Conservation (phyloP, 495 filamentous ascomycete species). For the Penicillium bovifimosum region DNA sequence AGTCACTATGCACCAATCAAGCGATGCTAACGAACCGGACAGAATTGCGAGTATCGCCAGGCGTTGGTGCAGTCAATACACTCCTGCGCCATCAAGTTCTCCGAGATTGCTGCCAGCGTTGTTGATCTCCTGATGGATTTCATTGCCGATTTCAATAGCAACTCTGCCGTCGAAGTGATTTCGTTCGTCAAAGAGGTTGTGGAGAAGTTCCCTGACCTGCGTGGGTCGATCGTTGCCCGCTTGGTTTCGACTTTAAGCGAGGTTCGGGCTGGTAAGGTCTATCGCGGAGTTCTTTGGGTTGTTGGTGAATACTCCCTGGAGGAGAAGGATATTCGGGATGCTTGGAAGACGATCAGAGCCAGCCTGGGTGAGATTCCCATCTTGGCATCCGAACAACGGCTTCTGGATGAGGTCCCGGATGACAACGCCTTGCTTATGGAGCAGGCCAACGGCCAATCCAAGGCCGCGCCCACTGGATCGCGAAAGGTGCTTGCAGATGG, state of each 20-base stretch:
- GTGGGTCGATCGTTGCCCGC: conserved; percentile 77
- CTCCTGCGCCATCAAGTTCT: conserved; percentile 97
- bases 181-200: conserved; percentile 99
- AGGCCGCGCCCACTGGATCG: conserved; percentile 74
- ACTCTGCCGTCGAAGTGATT: conserved; percentile 95
- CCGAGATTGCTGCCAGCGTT: conserved; percentile 93
- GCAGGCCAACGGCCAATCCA: conserved; percentile 77
- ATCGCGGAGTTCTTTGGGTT: conserved; percentile 94
- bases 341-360: conserved; percentile 92
- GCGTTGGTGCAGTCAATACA: conserved; percentile 96
- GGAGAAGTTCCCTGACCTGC: conserved; percentile 91
- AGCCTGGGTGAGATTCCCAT: conserved; percentile 98
- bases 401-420: conserved; percentile 76
- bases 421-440: conserved; percentile 59
- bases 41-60: conserved; percentile 94
- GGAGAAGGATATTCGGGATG: conserved; percentile 88
- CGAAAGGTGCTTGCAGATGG: conserved; percentile 92
- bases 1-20: background rate
- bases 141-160: conserved; percentile 96
- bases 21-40: conserved; percentile 18
- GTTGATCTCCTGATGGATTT: conserved; percentile 99
- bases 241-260: conserved; percentile 88
- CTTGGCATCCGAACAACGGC: conserved; percentile 85
- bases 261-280: conserved; percentile 95
- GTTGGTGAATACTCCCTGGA: conserved; percentile 96